Percentiles rank a stretch among this genome's conserved stretches.
phyloP scores from a whole-genome alignment of 116 monocot species.

The Zostera marina region DNA sequence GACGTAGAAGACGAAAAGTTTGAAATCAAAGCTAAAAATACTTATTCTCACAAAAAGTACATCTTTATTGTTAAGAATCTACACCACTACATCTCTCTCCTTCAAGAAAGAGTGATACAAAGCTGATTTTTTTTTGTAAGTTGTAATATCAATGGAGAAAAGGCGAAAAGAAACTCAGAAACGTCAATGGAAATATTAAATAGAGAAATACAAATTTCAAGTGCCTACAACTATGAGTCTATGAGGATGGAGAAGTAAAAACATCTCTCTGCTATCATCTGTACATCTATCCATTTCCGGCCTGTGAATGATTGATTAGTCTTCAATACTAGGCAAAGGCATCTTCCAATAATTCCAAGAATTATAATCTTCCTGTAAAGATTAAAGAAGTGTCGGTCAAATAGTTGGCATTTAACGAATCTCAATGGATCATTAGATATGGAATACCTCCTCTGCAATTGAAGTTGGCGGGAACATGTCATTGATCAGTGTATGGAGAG shows the following conservation, averaged over 20 bases:
- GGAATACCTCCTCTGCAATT: constrained; percentile 52
- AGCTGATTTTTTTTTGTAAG: too few species aligned
- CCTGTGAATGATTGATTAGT: not conserved
- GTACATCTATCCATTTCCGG: not conserved
- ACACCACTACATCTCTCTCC: too few species aligned
- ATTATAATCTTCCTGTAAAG: constrained; percentile 74
- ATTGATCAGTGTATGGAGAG: constrained; percentile 69
- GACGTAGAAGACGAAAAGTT: too few species aligned
- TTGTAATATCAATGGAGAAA: too few species aligned
- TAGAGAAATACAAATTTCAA: not conserved
- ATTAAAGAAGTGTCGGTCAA: too few species aligned
- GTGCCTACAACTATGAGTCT: not conserved
- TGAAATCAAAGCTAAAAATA: too few species aligned
- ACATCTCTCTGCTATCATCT: not conserved
- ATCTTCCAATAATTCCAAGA: constrained; percentile 87
- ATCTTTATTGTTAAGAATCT: too few species aligned
- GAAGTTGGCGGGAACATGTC: constrained; percentile 88
- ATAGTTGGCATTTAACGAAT: too few species aligned
- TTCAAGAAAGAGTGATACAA: too few species aligned
- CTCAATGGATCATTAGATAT: not conserved
- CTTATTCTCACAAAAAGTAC: too few species aligned
- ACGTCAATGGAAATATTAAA: not conserved
- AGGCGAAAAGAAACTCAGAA: too few species aligned
- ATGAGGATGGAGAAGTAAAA: not conserved
- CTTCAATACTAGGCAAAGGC: constrained; percentile 52